Conservation (phyloP, 805 yeast genomes). For the Wickerhamomyces subpelliculosus region DNA sequence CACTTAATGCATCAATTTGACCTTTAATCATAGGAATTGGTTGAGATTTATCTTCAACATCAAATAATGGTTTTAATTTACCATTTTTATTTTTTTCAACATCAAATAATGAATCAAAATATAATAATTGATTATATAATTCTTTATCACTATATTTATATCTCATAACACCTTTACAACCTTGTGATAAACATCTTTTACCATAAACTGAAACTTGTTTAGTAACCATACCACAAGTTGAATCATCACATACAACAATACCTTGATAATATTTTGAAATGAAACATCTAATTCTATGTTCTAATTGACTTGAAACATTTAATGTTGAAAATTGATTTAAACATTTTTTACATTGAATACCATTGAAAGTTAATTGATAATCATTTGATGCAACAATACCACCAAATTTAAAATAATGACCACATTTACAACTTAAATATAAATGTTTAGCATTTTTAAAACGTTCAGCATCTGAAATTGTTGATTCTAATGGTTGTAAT, state of each 20-base stretch:
- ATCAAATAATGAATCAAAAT: conserved; percentile 74
- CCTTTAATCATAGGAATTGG: conserved; percentile 34
- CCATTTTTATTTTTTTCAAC: conserved; percentile 64
- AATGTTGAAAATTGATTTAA: conserved; percentile 41
- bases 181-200: conserved; percentile 59
- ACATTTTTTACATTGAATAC: conserved; percentile 67
- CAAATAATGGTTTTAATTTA: conserved; percentile 46
- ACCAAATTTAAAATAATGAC: conserved; percentile 53
- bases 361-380: conserved; percentile 57
- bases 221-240: conserved; percentile 71
- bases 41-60: conserved; percentile 25
- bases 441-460: conserved; percentile 60
- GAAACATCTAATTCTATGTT: conserved; percentile 58
- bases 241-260: conserved; percentile 79
- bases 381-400: conserved; percentile 64
- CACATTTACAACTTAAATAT: conserved; percentile 56
- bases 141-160: conserved; percentile 72
- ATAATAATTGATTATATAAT: conserved; percentile 79
- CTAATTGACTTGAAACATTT: conserved; percentile 65
- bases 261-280: conserved; percentile 80
- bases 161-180: conserved; percentile 72
- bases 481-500: conserved; percentile 72
- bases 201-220: conserved; percentile 89
- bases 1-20: conserved; percentile 66
- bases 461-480: conserved; percentile 74